These are phyloP conservation scores for Saccharomyces hybrid DNA, from an alignment of 1,139 yeast genomes.

Conservation along the genomic window DNA sequence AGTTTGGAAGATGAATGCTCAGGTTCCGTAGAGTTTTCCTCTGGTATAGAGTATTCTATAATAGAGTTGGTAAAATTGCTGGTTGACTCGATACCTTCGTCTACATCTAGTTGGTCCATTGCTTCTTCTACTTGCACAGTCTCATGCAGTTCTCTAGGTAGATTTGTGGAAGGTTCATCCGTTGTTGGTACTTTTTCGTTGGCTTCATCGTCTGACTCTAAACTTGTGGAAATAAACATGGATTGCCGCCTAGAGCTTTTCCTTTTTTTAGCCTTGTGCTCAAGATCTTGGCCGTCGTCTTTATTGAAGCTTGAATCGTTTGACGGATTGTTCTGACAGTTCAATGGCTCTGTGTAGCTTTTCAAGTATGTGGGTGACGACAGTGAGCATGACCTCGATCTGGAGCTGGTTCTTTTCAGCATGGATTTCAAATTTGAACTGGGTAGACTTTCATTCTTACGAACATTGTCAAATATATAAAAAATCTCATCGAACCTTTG, in stretches of 20 bases:
- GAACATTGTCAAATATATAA: conserved; percentile 34
- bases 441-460: conserved; percentile 34
- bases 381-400: not conserved
- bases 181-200: not conserved
- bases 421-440: not conserved
- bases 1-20: conserved; percentile 16
- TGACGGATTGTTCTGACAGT: not conserved
- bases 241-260: conserved; percentile 37
- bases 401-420: not conserved
- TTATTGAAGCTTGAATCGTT: conserved; percentile 6
- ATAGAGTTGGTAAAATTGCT: conserved; percentile 25
- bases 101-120: conserved; percentile 1
- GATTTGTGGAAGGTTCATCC: not conserved
- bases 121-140: not conserved
- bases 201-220: conserved; percentile 10
- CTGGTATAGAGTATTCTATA: conserved; percentile 30
- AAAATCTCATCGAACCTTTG: conserved; percentile 41
- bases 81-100: conserved; percentile 15
- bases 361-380: conserved; percentile 1
- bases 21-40: conserved; percentile 14
- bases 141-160: not conserved
- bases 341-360: not conserved
- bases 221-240: conserved; percentile 32
- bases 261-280: conserved; percentile 27
- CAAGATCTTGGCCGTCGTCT: conserved; percentile 7